Percentiles rank a stretch among this genome's conserved stretches.
These are phyloP conservation scores for Vigna nakashimae DNA, from an alignment of 306 rosid species.

Conservation along the genomic window DNA sequence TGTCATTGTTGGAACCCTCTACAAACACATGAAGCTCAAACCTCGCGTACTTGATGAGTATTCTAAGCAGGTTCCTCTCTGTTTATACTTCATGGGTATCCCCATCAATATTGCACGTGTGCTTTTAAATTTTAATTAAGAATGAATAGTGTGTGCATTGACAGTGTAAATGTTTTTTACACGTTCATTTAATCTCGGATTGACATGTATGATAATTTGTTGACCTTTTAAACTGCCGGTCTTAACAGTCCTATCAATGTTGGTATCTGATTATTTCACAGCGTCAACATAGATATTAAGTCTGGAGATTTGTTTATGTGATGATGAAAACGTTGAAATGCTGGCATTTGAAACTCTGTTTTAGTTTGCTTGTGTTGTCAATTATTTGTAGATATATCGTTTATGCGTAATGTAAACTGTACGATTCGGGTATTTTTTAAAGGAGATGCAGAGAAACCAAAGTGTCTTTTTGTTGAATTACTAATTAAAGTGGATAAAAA, in stretches of 20 bases:
- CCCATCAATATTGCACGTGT: not conserved
- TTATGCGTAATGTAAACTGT: not conserved
- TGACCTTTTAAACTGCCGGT: not conserved
- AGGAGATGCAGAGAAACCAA: not conserved
- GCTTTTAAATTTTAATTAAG: not conserved
- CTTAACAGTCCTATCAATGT: not conserved
- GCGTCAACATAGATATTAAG: not conserved
- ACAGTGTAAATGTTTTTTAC: not conserved
- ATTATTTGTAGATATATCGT: not conserved
- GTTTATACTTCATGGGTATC: not conserved
- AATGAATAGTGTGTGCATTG: not conserved
- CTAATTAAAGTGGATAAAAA: not conserved
- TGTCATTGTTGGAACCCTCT: conserved; percentile 84
- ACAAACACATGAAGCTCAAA: conserved; percentile 95
- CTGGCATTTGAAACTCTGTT: not conserved
- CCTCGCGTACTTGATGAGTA: conserved; percentile 91
- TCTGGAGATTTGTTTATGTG: not conserved
- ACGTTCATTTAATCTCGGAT: not conserved
- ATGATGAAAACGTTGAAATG: not conserved
- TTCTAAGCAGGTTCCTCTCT: conserved; percentile 73
- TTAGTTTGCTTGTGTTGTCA: not conserved
- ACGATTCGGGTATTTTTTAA: not conserved
- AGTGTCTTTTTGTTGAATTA: not conserved
- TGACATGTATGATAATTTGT: not conserved
- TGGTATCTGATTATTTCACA: not conserved